Evolutionary conservation across 2,329 filamentous ascomycete species (phyloP).

Genomic region (Diaporthe sp.): DNA sequence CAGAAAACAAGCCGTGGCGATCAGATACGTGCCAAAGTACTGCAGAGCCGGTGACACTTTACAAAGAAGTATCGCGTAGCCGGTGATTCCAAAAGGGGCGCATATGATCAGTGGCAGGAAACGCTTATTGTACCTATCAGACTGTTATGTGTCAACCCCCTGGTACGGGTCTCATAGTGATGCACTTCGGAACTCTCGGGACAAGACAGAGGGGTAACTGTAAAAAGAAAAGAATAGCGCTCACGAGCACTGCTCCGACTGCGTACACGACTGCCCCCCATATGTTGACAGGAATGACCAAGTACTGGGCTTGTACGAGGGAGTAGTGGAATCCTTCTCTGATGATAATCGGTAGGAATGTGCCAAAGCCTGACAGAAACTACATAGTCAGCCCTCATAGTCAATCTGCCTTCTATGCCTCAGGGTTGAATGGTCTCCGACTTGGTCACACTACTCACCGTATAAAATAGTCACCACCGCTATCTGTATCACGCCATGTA

Average conservation of each 20-base stretch:
- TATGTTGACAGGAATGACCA: constrained; percentile 53
- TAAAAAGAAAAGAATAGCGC: background rate
- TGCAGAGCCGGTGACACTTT: constrained; percentile 38
- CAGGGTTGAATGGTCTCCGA: background rate
- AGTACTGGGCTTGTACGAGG: constrained; percentile 49
- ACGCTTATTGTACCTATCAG: constrained; percentile 48
- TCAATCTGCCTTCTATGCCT: background rate
- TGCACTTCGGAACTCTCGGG: background rate
- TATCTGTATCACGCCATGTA: constrained; percentile 49
- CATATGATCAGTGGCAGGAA: constrained; percentile 49
- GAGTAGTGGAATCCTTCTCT: constrained; percentile 51
- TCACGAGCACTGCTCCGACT: constrained; percentile 47
- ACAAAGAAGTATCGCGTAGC: constrained; percentile 42
- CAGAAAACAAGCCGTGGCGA: constrained; percentile 41
- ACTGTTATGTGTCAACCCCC: constrained; percentile 26
- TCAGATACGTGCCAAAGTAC: constrained; percentile 43
- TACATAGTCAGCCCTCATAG: background rate
- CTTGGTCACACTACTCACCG: constrained; percentile 27
- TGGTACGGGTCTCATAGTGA: background rate
- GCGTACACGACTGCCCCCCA: constrained; percentile 53
- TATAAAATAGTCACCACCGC: constrained; percentile 51
- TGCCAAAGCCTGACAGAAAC: constrained; percentile 47
- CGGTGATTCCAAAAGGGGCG: constrained; percentile 41
- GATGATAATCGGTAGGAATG: constrained; percentile 54
- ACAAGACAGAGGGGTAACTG: background rate